Percentiles rank a stretch among this genome's conserved stretches.
Evolutionary conservation across 371 early-diverging fungal species (phyloP).

Genomic region (Syncephalastrum monosporum): DNA sequence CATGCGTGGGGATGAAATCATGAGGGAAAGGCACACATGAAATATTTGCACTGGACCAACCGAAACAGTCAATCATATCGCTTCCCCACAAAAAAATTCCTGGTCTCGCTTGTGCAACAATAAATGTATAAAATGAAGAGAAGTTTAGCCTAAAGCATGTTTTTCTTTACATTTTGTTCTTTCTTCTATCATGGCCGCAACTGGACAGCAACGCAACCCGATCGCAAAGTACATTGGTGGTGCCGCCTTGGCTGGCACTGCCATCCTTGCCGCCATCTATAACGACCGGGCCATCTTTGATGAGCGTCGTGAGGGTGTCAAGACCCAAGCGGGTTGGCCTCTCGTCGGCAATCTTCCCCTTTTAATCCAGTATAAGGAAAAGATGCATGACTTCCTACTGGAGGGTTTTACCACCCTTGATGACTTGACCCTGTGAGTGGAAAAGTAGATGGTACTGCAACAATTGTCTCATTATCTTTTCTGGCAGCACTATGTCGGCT

Average conservation of each 20-base stretch:
- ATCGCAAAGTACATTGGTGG: slow-evolving; percentile 18
- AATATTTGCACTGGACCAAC: too few species aligned
- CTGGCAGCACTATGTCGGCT: slow-evolving; percentile 22
- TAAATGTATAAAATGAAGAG: too few species aligned
- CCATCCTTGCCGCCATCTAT: slow-evolving; percentile 23
- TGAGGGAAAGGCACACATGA: too few species aligned
- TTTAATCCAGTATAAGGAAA: slow-evolving; percentile 19
- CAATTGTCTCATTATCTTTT: neutral
- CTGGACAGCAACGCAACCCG: slow-evolving; percentile 6
- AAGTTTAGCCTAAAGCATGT: too few species aligned
- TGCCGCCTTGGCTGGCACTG: slow-evolving; percentile 24
- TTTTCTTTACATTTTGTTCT: neutral
- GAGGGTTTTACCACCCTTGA: slow-evolving; percentile 19
- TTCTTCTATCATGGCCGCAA: slow-evolving; percentile 2
- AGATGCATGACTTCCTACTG: slow-evolving; percentile 22
- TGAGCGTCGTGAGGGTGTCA: slow-evolving; percentile 17
- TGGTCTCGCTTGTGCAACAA: too few species aligned
- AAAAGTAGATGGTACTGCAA: neutral
- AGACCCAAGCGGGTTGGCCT: slow-evolving; percentile 23
- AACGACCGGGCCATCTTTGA: slow-evolving; percentile 30
- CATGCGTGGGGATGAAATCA: too few species aligned
- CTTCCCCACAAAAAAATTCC: too few species aligned
- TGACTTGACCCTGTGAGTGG: slow-evolving; percentile 22
- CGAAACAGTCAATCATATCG: too few species aligned
- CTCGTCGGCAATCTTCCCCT: slow-evolving; percentile 25